Conservation (phyloP, 139 green algal genomes). For the Microglena sp. region DNA sequence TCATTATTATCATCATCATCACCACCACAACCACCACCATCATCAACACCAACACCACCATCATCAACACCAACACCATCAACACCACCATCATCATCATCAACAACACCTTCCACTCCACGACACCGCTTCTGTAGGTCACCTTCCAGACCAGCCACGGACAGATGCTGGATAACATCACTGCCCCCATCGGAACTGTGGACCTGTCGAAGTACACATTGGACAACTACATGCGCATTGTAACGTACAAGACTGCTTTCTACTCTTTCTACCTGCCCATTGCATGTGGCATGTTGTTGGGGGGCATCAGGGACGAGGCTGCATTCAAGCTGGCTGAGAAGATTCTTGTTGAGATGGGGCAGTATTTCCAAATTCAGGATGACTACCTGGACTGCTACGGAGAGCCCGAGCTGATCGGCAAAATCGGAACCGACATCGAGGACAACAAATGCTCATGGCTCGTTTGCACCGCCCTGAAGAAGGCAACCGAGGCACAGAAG, state of each 20-base stretch:
- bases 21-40: too few species aligned
- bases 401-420: constrained; percentile 88
- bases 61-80: too few species aligned
- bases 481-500: constrained; percentile 65
- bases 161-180: constrained; percentile 95
- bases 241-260: constrained; percentile 91
- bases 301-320: constrained; percentile 47
- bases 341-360: constrained; percentile 82
- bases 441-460: constrained; percentile 99
- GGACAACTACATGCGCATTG: constrained; percentile 87
- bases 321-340: constrained; percentile 48
- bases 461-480: constrained; percentile 82
- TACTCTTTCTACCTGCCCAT: constrained; percentile 96
- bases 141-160: constrained; percentile 91
- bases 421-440: constrained; percentile 98
- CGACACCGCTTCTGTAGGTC: too few species aligned
- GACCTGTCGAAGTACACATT: constrained; percentile 81
- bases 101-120: too few species aligned
- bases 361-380: constrained; percentile 98
- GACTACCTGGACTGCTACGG: constrained; percentile 96
- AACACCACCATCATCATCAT: too few species aligned
- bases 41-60: too few species aligned
- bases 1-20: too few species aligned
- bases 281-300: constrained; percentile 80
- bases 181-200: constrained; percentile 73